A percentile compares a stretch with the other conserved stretches of the same genome.
Conservation (phyloP, 2,329 filamentous ascomycete species). For the Aureobasidium sp. region DNA sequence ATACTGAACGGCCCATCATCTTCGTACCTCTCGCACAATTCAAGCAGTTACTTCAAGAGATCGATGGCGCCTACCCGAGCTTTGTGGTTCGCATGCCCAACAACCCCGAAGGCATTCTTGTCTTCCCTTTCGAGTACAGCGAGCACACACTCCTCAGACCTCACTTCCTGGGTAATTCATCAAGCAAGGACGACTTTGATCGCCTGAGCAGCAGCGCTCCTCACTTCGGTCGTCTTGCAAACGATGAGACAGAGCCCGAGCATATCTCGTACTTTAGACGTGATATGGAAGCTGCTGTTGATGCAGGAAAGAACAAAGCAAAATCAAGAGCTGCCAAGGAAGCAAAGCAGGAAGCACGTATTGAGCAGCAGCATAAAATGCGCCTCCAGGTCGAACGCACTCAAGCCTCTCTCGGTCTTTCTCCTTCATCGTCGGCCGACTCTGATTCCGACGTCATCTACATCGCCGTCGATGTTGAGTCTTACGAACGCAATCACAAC, state of each 20-base stretch:
- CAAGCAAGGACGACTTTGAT: conserved; percentile 40
- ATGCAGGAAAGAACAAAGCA: conserved; percentile 39
- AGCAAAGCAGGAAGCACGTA: conserved; percentile 44
- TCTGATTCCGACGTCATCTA: conserved; percentile 54
- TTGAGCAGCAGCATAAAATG: conserved; percentile 47
- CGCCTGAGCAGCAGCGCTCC: conserved; percentile 24
- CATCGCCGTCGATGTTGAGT: conserved; percentile 75
- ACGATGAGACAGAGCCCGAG: conserved; percentile 25
- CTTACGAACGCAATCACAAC: conserved; percentile 60
- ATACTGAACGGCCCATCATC: conserved; percentile 48
- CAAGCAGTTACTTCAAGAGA: conserved; percentile 53
- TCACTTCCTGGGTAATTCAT: conserved; percentile 57
- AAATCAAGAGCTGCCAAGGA: conserved; percentile 43
- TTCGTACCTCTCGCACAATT: conserved; percentile 64
- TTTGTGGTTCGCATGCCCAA: conserved; percentile 53
- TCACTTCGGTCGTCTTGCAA: not conserved
- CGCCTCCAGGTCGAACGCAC: conserved; percentile 54
- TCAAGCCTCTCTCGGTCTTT: conserved; percentile 66
- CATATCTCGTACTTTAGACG: conserved; percentile 45
- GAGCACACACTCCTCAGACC: conserved; percentile 56
- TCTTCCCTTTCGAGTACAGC: conserved; percentile 58
- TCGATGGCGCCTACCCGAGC: conserved; percentile 52
- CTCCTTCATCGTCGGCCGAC: conserved; percentile 41
- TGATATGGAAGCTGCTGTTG: conserved; percentile 48
- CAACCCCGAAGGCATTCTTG: conserved; percentile 47